Conservation (phyloP, 495 filamentous ascomycete species). For the Cetradonia linearis region DNA sequence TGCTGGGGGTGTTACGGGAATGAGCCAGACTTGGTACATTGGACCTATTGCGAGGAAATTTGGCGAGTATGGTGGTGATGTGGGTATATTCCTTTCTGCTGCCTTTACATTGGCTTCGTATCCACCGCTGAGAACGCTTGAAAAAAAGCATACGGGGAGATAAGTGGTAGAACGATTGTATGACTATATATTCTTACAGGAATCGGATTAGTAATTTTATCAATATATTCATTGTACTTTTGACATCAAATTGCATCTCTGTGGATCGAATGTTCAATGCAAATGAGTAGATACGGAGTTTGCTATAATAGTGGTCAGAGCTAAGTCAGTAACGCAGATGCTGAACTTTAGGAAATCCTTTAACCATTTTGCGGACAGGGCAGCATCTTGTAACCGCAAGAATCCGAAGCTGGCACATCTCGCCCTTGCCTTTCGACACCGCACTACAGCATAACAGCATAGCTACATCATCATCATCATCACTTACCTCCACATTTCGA, state of each 20-base stretch:
- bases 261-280: neutral
- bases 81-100: slow-evolving; percentile 46
- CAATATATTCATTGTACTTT: neutral
- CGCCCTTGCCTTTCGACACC: neutral
- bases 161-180: neutral
- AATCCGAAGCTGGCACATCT: neutral
- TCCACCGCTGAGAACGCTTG: slow-evolving; percentile 28
- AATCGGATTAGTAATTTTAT: neutral
- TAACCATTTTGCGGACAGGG: neutral
- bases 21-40: slow-evolving; percentile 42
- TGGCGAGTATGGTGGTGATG: slow-evolving; percentile 41
- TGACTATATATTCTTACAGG: neutral
- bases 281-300: neutral
- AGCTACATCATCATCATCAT: too few species aligned
- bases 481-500: too few species aligned
- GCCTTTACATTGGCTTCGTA: slow-evolving; percentile 37
- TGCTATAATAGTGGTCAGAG: neutral
- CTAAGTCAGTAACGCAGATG: too few species aligned
- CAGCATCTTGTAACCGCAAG: neutral
- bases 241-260: neutral
- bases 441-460: neutral
- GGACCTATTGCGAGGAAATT: slow-evolving; percentile 41
- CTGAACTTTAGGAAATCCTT: too few species aligned
- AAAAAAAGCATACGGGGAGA: neutral
- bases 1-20: slow-evolving; percentile 40